A percentile compares a stretch with the other conserved stretches of the same genome.
Evolutionary conservation across 257 asterid genomes (phyloP).

Genomic region (Solanum etuberosum): DNA sequence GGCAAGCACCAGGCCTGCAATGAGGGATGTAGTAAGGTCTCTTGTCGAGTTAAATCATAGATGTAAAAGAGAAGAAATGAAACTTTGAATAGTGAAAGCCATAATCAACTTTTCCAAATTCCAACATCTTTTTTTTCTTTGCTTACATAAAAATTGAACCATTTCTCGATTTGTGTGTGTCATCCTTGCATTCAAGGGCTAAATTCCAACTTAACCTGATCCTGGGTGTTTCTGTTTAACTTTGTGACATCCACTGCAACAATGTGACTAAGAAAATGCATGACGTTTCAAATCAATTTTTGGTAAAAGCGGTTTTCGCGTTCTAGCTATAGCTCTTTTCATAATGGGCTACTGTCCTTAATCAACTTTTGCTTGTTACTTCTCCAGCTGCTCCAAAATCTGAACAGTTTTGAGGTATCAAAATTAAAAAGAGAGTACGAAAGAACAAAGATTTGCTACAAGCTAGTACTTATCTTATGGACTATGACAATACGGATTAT

Average conservation of each 20-base stretch:
- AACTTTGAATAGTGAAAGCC: neutral
- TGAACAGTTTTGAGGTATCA: neutral
- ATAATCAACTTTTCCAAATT: neutral
- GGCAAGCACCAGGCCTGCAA: conserved; percentile 31
- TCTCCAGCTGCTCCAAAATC: neutral
- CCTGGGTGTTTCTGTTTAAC: neutral
- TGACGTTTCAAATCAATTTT: neutral
- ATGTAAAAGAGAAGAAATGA: neutral
- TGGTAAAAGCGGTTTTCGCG: neutral
- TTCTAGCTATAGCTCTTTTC: neutral
- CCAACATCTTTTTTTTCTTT: neutral
- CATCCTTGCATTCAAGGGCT: neutral
- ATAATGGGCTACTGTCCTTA: neutral
- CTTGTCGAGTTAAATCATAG: conserved; percentile 17
- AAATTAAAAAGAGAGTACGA: neutral
- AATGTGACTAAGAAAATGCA: neutral
- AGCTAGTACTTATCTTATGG: neutral
- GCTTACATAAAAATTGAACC: neutral
- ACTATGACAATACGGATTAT: neutral
- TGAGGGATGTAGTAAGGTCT: conserved; percentile 29
- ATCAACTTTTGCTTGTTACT: neutral
- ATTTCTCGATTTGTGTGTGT: neutral
- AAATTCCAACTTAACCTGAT: neutral
- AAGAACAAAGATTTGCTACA: neutral
- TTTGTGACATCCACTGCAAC: neutral